Base-by-base conservation (phyloP, 805 yeast species). In the Kuraishia floccosa region DNA sequence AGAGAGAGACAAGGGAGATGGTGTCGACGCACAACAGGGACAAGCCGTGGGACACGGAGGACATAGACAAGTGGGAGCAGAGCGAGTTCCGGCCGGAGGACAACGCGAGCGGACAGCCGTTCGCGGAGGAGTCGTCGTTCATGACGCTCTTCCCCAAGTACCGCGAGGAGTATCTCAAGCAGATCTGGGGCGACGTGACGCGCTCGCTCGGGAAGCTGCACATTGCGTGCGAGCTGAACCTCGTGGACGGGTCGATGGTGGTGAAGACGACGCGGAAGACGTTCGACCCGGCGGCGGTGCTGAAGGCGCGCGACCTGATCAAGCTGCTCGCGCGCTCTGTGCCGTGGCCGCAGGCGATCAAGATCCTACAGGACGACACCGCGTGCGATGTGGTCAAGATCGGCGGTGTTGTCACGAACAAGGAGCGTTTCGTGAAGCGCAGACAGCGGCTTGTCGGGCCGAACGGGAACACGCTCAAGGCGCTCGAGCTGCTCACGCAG, bases 1-100 rank as follows among this genome's bases (percentile, higher is more conserved):
- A 24, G 9, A 6, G 11, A 20, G 10, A 27, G 6, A 19, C 8
- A 24, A 18, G 9, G 35, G 46, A 39, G 27, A 89, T 89, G 98
- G 85, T 80, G 16, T 84, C 96, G 2, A 84, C 94, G 28, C 87
- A 89, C 55, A 84, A 91, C 55, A 78, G 76, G 49, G 97, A 91
- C 46, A 89, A 89, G 56, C 97, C 97, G 32, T 87, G 97, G 97
- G 97, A 87, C 51, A 87, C 95, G 8, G 84, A 81, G 14, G 96
- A 86, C 43, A 76, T 87, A 35, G 94, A 87, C 52, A 87, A 89
- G 53, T 89, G 98, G 98, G 64, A 69, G 43, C 63, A 75, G 22
- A 94, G 84, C 22, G 93, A 85, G 35, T 91, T 91, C 63, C 79
- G 68, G 42, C 84, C 85, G 2, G 95, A 85, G 44, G 94, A 91